These are phyloP conservation scores for Scenedesmus sp. DNA, from an alignment of 163 green algal species.

Conservation along the genomic window DNA sequence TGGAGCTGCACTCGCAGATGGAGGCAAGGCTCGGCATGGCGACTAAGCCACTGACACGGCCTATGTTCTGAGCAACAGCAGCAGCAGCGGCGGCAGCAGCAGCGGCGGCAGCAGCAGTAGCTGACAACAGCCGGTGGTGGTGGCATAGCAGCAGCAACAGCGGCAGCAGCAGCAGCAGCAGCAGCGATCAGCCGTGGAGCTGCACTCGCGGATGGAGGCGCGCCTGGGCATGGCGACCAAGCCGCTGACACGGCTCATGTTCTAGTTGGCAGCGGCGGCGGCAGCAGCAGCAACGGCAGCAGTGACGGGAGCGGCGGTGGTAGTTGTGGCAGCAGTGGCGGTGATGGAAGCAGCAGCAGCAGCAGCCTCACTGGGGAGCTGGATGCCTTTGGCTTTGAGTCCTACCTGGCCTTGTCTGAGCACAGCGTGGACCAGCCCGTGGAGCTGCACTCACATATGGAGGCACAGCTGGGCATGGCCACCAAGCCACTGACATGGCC, in stretches of 20 bases:
- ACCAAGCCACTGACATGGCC: neutral
- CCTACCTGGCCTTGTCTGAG: slow-evolving; percentile 76
- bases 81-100: no score
- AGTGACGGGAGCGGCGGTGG: neutral
- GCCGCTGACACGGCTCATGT: slow-evolving; percentile 57
- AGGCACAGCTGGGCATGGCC: slow-evolving; percentile 53
- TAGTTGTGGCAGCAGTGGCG: neutral
- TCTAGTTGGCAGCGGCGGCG: slow-evolving; percentile 35
- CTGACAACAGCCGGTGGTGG: no score
- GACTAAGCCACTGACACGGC: slow-evolving; percentile 61
- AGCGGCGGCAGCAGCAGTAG: neutral
- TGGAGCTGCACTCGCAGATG: slow-evolving; percentile 85
- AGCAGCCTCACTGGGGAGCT: slow-evolving; percentile 82
- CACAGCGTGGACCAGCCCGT: slow-evolving; percentile 58
- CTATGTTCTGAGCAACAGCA: slow-evolving; percentile 61
- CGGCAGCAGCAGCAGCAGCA: neutral
- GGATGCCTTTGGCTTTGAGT: slow-evolving; percentile 88
- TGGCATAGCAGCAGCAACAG: neutral
- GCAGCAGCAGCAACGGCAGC: neutral
- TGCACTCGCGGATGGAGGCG: slow-evolving; percentile 87
- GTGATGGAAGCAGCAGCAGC: neutral
- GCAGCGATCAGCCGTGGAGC: slow-evolving; percentile 49
- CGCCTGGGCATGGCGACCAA: slow-evolving; percentile 71
- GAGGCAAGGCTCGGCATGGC: slow-evolving; percentile 76
- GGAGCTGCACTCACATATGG: slow-evolving; percentile 86